Evolutionary conservation across 768 basidiomycete species (phyloP), one percentile per base, ranked within the genome.

Genomic region (Russula virescens): DNA sequence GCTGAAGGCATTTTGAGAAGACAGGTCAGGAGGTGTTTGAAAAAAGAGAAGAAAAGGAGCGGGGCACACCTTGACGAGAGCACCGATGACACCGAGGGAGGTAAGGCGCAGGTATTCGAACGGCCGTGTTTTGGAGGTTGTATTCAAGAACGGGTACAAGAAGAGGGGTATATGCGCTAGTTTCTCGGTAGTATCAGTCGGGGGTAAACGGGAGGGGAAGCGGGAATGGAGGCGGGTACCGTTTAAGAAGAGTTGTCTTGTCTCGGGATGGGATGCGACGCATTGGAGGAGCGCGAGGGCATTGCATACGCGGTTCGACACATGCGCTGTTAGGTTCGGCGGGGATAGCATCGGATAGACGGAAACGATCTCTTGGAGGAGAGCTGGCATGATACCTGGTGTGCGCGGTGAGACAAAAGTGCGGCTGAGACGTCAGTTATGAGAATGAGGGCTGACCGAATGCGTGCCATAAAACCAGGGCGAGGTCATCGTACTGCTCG

Each of bases 41-140:
- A 21, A 38, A 11, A 31, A 34, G 40, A 16, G 38, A 31, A 34
- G 40, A 16, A 16, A 14, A 23, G 31, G n/a, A 7, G 18, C 3
- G 42, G 42, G 13, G 10, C 53, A 31, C 10, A 94, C 94, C 81
- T 99, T 99, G 72, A 99, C 97, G 55, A 99, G 84, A 21, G 97
- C 97, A 46, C 97, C 97, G 68, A 99, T 99, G 65, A 99, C 97
- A 42, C 97, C 97, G n/a, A 99, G 85, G 43, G 94, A 97, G 14
- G 97, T 99, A 60, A 99, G 84, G n/a, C 97, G 88, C 57, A 99
- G 85, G 75, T 99, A 99, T 79, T 99, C 97, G 72, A 99, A 99
- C 2, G 96, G 96, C n/a, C 96, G 86, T 14, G 96, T 98, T 81
- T 99, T 99, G 60, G 91, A 94, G 14, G 94, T 99, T 7, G 96